These are phyloP conservation scores for Crinitomyces ghanaensis DNA, from an alignment of 805 yeast genomes.

Conservation along the genomic window DNA sequence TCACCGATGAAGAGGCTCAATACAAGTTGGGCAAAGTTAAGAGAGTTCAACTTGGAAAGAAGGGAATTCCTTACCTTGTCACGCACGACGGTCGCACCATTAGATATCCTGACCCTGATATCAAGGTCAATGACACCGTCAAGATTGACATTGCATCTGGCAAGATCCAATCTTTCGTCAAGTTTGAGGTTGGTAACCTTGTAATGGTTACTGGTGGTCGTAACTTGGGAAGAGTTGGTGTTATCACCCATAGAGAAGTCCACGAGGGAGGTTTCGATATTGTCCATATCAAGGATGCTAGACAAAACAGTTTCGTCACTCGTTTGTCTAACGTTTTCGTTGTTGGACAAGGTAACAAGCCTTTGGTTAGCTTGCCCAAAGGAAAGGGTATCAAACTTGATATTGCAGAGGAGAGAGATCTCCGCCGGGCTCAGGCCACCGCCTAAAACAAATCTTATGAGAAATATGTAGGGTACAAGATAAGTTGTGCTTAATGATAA, in stretches of 20 bases:
- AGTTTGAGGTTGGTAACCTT: conserved; percentile 85
- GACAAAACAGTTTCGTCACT: conserved; percentile 92
- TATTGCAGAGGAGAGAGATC: conserved; percentile 96
- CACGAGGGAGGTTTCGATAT: conserved; percentile 98
- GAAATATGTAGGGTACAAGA: no score
- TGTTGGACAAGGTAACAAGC: conserved; percentile 92
- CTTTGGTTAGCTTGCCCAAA: conserved; percentile 92
- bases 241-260: conserved; percentile 89
- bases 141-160: conserved; percentile 94
- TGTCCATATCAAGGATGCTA: conserved; percentile 90
- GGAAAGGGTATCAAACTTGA: conserved; percentile 97
- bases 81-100: conserved; percentile 99
- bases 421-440: conserved; percentile 70
- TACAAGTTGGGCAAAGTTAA: conserved; percentile 98
- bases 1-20: conserved; percentile 95
- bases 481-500: no score
- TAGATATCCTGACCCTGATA: conserved; percentile 97
- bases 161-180: conserved; percentile 79
- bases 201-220: conserved; percentile 97
- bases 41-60: conserved; percentile 97
- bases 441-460: no score
- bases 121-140: conserved; percentile 96
- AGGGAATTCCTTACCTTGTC: conserved; percentile 95
- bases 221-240: conserved; percentile 97
- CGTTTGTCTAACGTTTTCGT: conserved; percentile 89